These are phyloP conservation scores for Tubosaeta sp. DNA, from an alignment of 768 basidiomycete genomes.

Conservation along the genomic window DNA sequence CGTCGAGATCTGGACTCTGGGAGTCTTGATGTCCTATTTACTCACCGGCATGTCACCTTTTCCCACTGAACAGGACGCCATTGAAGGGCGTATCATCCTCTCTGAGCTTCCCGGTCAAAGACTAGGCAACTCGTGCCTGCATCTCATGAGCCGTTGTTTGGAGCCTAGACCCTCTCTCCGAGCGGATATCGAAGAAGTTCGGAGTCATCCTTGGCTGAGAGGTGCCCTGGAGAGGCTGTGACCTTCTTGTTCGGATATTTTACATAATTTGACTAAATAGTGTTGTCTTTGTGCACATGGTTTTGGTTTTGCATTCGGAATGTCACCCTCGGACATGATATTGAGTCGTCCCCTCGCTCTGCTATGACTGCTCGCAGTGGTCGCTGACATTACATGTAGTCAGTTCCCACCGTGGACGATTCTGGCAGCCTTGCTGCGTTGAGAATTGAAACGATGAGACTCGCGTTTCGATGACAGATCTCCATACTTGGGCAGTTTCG, in stretches of 20 bases:
- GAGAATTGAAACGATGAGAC: background rate
- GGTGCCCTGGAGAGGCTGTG: slow-evolving; percentile 19
- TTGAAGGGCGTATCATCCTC: slow-evolving; percentile 58
- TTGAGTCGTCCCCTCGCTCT: background rate
- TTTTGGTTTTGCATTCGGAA: slow-evolving; percentile 1
- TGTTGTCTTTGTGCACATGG: slow-evolving; percentile 12
- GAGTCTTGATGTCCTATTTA: slow-evolving; percentile 91
- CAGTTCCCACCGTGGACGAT: background rate
- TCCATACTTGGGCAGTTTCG: background rate
- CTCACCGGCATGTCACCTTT: slow-evolving; percentile 93
- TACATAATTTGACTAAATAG: slow-evolving; percentile 6
- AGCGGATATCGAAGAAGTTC: slow-evolving; percentile 78
- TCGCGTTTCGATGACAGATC: background rate
- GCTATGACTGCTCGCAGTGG: background rate
- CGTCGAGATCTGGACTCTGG: slow-evolving; percentile 95
- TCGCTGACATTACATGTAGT: background rate
- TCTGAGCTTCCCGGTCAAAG: slow-evolving; percentile 35
- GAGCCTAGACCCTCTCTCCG: slow-evolving; percentile 78
- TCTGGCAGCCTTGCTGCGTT: background rate
- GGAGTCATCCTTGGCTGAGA: slow-evolving; percentile 77
- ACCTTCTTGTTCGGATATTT: slow-evolving; percentile 4
- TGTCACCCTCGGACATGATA: background rate
- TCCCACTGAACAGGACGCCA: slow-evolving; percentile 78
- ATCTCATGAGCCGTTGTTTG: slow-evolving; percentile 73
- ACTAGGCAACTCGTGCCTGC: slow-evolving; percentile 48